These are phyloP conservation scores for Pythium folliculosum DNA, from an alignment of 352 stramenopile species.

Conservation along the genomic window DNA sequence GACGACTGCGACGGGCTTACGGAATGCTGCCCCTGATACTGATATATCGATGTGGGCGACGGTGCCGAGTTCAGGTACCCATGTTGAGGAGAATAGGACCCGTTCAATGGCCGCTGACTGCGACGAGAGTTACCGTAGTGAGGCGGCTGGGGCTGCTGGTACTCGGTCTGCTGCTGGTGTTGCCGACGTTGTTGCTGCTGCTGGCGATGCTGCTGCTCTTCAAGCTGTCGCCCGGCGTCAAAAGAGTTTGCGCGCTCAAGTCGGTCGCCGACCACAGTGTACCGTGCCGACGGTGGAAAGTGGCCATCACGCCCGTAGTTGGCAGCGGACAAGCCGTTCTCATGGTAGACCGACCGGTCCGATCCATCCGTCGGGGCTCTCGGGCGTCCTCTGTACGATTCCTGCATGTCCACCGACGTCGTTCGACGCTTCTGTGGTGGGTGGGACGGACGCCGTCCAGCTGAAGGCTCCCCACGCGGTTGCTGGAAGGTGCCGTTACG, in stretches of 20 bases:
- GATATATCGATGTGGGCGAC: constrained; percentile 26
- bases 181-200: constrained; percentile 27
- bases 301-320: constrained; percentile 9
- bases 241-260: constrained; percentile 28
- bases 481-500: constrained; percentile 1
- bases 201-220: constrained; percentile 25
- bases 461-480: constrained; percentile 8
- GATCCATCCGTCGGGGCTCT: constrained; percentile 15
- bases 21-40: constrained; percentile 37
- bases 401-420: not conserved
- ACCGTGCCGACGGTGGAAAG: constrained; percentile 27
- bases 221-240: constrained; percentile 19
- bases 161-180: constrained; percentile 12
- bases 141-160: constrained; percentile 9
- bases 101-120: constrained; percentile 27
- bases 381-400: not conserved
- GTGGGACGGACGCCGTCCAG: not conserved
- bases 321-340: not conserved
- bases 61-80: constrained; percentile 22
- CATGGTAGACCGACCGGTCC: not conserved
- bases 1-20: constrained; percentile 14
- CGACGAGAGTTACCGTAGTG: constrained; percentile 19
- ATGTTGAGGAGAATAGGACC: constrained; percentile 31
- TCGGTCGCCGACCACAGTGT: constrained; percentile 25
- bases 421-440: not conserved